phyloP scores from a whole-genome alignment of 1,284 basidiomycete genomes.

The Gomphus bonarii region DNA sequence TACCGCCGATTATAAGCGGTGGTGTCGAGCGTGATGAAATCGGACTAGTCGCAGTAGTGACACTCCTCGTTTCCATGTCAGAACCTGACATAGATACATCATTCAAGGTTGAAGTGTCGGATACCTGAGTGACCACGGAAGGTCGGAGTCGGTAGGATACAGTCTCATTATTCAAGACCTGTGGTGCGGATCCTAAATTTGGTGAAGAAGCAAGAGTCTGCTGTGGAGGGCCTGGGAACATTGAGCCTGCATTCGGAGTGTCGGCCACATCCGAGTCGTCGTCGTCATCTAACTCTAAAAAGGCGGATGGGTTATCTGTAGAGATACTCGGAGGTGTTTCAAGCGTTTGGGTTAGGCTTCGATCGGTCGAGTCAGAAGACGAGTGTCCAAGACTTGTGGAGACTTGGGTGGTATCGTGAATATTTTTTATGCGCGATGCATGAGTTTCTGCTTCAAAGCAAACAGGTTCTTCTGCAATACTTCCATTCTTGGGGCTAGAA shows the following conservation, averaged over 20 bases:
- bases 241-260: not conserved
- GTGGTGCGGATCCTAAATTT: not conserved
- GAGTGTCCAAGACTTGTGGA: not conserved
- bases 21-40: conserved; percentile 3
- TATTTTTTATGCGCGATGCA: not conserved
- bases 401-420: not conserved
- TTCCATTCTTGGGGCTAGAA: not conserved
- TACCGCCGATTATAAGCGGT: not conserved
- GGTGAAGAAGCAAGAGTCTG: not conserved
- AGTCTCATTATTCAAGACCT: not conserved
- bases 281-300: conserved; percentile 10
- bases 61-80: not conserved
- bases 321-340: not conserved
- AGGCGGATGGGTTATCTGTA: not conserved
- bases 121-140: not conserved
- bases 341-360: not conserved
- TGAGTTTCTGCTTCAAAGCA: not conserved
- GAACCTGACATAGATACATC: not conserved
- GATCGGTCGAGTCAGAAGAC: not conserved
- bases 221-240: not conserved
- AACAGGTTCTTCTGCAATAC: not conserved
- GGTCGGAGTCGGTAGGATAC: not conserved
- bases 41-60: not conserved
- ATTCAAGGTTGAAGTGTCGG: not conserved
- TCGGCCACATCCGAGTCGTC: not conserved